Base-by-base conservation (phyloP, 352 stramenopile species). In the Globisporangium recalcitrans region DNA sequence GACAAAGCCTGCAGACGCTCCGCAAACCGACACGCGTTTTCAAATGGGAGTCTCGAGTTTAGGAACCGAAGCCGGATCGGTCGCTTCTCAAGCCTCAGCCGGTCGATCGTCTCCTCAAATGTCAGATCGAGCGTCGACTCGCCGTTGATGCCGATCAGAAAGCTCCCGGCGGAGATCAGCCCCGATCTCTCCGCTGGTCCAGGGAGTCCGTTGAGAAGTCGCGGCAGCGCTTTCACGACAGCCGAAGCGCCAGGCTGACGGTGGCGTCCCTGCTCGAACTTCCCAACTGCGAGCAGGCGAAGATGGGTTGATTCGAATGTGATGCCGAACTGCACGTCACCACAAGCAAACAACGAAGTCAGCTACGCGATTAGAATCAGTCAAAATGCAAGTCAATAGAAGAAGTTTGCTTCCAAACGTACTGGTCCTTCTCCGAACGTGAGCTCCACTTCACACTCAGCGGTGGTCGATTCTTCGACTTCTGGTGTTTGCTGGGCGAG, bases 221-320 rank as follows among this genome's bases (percentile, higher is more conserved):
- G 71, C 4, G 80, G 76, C 9, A 93, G 62, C 0, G 81, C 68
- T 63, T 93, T 93, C 16, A 93, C 77, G 36, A 91, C 81, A 0
- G 83, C 81, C 3, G 78, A 88, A 19, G 78, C 75, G 1, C 73
- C 72, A 5, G 75, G 63, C 11, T 64, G 49, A 19, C 46, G 40
- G 22, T 75, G 73, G 0, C 60, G 61, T 19, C 69, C 70, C 22
- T 64, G 68, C 57, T 84, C 62, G 31, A 80, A 88, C 26, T 80
- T 77, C 19, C 73, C 82, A 13, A 78, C 74, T 3, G 80, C 75
- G 2, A 92, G 59, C 57, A 92, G 69, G 7, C 79, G 79, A 47
- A 90, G 53, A 47, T 89, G 80, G 1, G 83, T 90, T 7, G 83
- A 81, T 60, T 92, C 83, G 55, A 92, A 87, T 6, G 81, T 90